phyloP scores from a whole-genome alignment of 2,329 filamentous ascomycete genomes.

The Aspergillus pseudoviridinutans region DNA sequence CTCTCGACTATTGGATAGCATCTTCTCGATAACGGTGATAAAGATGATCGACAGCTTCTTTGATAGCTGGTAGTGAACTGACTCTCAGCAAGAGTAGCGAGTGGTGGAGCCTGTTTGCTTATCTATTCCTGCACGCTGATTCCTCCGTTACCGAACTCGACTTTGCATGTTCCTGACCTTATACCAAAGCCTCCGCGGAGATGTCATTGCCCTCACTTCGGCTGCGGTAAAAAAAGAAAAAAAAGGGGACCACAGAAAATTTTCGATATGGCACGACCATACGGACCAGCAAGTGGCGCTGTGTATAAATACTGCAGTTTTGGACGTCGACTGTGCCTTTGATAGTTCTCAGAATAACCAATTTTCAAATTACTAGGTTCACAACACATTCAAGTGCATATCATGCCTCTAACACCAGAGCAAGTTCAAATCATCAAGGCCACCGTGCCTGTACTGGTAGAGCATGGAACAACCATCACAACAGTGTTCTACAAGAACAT shows the following conservation, averaged over 20 bases:
- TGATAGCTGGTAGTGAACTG: background rate
- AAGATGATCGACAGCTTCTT: background rate
- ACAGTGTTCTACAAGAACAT: slow-evolving; percentile 64
- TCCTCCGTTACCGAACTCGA: background rate
- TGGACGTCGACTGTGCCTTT: background rate
- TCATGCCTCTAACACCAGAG: slow-evolving; percentile 47
- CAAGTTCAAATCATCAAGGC: slow-evolving; percentile 62
- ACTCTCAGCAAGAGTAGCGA: no score
- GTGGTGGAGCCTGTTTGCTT: background rate
- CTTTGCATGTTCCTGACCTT: background rate
- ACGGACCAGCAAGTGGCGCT: background rate
- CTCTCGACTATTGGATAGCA: background rate
- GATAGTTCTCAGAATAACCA: background rate
- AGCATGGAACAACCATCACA: slow-evolving; percentile 63
- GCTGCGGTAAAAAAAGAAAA: background rate
- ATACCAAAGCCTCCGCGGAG: background rate
- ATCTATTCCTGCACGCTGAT: background rate
- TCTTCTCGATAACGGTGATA: background rate
- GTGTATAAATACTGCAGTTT: background rate
- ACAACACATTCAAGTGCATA: no score
- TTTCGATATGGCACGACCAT: background rate
- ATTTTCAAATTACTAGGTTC: background rate
- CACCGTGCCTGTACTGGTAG: slow-evolving; percentile 61
- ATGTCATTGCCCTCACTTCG: background rate
- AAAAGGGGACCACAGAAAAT: background rate